These are phyloP conservation scores for Arthrobotrys iridis DNA, from an alignment of 2,329 filamentous ascomycete genomes.

Conservation along the genomic window DNA sequence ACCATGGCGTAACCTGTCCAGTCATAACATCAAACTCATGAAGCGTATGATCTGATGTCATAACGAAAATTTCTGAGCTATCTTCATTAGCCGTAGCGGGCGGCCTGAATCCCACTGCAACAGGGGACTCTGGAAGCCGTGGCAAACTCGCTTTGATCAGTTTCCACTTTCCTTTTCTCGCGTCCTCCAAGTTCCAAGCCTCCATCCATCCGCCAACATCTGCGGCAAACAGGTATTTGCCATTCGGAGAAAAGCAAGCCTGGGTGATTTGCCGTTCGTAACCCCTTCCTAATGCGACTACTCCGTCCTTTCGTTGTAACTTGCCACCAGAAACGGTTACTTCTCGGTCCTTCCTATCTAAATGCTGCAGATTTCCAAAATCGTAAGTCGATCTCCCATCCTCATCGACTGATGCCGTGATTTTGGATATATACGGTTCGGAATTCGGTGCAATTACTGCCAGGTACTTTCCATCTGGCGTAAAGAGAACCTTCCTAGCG, in stretches of 20 bases:
- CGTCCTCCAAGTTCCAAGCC: conserved; percentile 38
- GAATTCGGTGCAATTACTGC: conserved; percentile 66
- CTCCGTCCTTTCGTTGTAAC: conserved; percentile 36
- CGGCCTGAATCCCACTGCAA: conserved; percentile 38
- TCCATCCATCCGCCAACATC: conserved; percentile 64
- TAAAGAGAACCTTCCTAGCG: conserved; percentile 75
- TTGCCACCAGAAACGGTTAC: conserved; percentile 17
- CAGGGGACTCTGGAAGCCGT: conserved; percentile 29
- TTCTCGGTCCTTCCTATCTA: conserved; percentile 48
- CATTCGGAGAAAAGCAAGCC: conserved; percentile 64
- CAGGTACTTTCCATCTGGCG: conserved; percentile 76
- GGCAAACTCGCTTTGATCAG: conserved; percentile 43
- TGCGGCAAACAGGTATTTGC: conserved; percentile 65
- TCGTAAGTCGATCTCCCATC: conserved; percentile 31
- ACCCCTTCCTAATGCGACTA: conserved; percentile 38
- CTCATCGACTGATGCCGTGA: conserved; percentile 12
- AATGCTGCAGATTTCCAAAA: conserved; percentile 33
- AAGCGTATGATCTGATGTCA: conserved; percentile 67
- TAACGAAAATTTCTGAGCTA: conserved; percentile 55
- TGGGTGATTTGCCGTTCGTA: conserved; percentile 43
- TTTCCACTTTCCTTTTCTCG: conserved; percentile 38
- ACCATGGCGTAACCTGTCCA: conserved; percentile 84
- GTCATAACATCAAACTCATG: conserved; percentile 81
- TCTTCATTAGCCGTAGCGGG: conserved; percentile 33
- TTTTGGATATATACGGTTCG: conserved; percentile 60